phyloP scores from a whole-genome alignment of 1,139 yeast species.

The Geotrichum australiense region DNA sequence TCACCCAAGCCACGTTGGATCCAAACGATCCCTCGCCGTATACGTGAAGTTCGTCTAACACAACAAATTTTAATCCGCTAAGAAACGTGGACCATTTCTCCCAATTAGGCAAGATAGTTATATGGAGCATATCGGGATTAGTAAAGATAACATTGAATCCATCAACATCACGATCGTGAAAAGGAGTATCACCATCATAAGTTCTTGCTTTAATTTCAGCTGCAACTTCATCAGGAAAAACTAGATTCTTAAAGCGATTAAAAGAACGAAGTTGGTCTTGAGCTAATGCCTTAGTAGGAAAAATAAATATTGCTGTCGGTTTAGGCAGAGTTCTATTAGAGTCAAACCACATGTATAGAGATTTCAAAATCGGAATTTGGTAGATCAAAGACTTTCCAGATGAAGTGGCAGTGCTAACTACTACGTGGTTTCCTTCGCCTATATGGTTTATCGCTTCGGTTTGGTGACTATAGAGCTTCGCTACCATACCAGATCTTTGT shows the following conservation, averaged over 20 bases:
- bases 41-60: conserved; percentile 81
- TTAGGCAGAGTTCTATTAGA: conserved; percentile 24
- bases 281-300: conserved; percentile 95
- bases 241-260: conserved; percentile 43
- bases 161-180: conserved; percentile 39
- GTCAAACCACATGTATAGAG: conserved; percentile 31
- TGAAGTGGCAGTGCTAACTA: conserved; percentile 87
- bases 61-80: conserved; percentile 57
- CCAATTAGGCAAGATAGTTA: conserved; percentile 62
- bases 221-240: conserved; percentile 22
- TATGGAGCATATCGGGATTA: conserved; percentile 90
- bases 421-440: conserved; percentile 52
- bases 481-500: not conserved
- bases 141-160: conserved; percentile 70
- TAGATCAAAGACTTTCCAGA: conserved; percentile 92
- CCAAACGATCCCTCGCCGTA: conserved; percentile 83
- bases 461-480: conserved; percentile 70
- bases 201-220: conserved; percentile 54
- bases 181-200: conserved; percentile 88
- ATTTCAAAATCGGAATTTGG: conserved; percentile 70
- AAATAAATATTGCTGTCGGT: conserved; percentile 75
- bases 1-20: conserved; percentile 76
- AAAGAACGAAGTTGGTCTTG: conserved; percentile 89
- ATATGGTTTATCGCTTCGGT: conserved; percentile 63
- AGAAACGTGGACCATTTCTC: conserved; percentile 61